Base-by-base conservation (phyloP, 169 alveolate species). In the Amoebophrya sp. region DNA sequence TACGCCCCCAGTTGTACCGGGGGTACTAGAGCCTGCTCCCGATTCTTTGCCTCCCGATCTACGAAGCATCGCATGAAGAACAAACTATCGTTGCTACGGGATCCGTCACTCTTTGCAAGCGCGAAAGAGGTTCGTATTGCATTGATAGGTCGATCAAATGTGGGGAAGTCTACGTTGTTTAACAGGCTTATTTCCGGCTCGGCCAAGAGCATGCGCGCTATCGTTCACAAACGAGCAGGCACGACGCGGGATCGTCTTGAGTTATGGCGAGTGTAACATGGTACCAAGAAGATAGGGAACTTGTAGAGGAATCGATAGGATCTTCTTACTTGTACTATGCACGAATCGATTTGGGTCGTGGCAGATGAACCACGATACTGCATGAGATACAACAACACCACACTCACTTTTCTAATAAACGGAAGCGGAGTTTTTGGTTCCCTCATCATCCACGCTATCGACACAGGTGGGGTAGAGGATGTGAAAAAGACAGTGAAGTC, bases 141-240 rank as follows among this genome's bases (percentile, higher is more conserved):
- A 6, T 53, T 95, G 24, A 91, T 95, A 36, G 96, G 96, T 34
- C 95, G 95, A 12, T 92, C 95, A 29, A 94, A 95, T 53, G 97
- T 95, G 78, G 96, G 97, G n/a, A 95, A 95, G 93, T 93, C 95
- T 41, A 93, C 95, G 29, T 89, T 95, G 77, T 95, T 94, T 93
- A 95, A 95, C 91, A 94, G 96, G 38, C 90, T 96, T 77, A 76
- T 93, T 53, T 33, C 94, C 92, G 91, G 92, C 92, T 93, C 36
- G 36, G 83, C 83, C 33, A 65, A 65, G 83, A 12, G 36, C 36
- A 36, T 36, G 33, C 18, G n/a, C 38, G 83, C 83, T 36, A 65
- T 65, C 83, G 83, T 65, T 29, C 83, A 65, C 83, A 65, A 65
- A 6, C 83, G 83, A 6, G 83, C 83, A 36, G 83, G 83, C 83